Conservation (phyloP, 2,329 filamentous ascomycete genomes). For the Trichoderma sp. region DNA sequence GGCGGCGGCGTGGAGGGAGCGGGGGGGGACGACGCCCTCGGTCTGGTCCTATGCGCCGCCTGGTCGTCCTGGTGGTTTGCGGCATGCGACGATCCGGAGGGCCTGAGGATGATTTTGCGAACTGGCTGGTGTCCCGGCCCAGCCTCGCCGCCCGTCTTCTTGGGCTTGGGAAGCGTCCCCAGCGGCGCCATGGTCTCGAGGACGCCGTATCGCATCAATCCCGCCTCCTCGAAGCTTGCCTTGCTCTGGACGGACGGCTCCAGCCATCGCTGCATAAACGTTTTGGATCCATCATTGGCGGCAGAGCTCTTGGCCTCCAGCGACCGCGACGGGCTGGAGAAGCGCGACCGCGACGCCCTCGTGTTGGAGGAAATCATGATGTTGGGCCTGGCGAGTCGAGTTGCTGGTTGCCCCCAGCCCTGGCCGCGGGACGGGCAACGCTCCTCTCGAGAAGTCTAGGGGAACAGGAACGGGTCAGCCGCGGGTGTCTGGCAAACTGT, state of each 20-base stretch:
- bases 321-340: constrained; percentile 54
- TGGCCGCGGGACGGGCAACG: constrained; percentile 31
- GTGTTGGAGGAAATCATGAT: constrained; percentile 48
- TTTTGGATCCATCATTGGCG: constrained; percentile 44
- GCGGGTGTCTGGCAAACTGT: constrained; percentile 16
- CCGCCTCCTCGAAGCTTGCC: constrained; percentile 77
- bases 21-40: constrained; percentile 19
- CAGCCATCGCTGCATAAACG: constrained; percentile 59
- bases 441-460: constrained; percentile 37
- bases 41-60: constrained; percentile 13
- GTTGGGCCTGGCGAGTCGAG: constrained; percentile 23
- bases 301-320: constrained; percentile 43
- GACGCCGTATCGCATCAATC: constrained; percentile 72
- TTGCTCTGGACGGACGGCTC: constrained; percentile 61
- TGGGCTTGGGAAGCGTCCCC: constrained; percentile 68
- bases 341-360: constrained; percentile 57
- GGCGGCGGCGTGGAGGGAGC: constrained; percentile 28
- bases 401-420: constrained; percentile 27
- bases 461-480: constrained; percentile 28
- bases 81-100: constrained; percentile 36
- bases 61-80: constrained; percentile 31
- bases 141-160: constrained; percentile 39
- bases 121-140: constrained; percentile 33
- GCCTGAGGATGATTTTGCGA: constrained; percentile 51
- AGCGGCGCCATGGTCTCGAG: constrained; percentile 82